Evolutionary conservation across 148 eudicot genomes (phyloP), one percentile per base, ranked within the genome.

Genomic region (Silene latifolia): DNA sequence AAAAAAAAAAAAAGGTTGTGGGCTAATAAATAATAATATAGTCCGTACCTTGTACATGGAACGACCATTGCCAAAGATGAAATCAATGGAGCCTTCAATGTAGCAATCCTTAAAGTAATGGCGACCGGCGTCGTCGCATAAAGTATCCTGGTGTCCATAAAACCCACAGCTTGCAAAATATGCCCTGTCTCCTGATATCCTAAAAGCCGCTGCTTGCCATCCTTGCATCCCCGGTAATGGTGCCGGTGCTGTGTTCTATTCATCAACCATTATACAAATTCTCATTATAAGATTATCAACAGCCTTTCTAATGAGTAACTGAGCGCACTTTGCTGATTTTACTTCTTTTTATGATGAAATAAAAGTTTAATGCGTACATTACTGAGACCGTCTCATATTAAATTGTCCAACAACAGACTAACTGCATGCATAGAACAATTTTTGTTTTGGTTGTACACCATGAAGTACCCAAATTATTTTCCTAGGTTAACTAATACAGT

Each of bases 101-200:
- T 92, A 95, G 77, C 99, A 95, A 14, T 90, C 91, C 82, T 92
- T 95, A 84, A 92, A 95, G 86, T 90, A 95, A 80, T 95, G 99
- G 2, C 97, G 89, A 13, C 99, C 98, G 0, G 92, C 92, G 25
- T 92, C 97, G 69, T 95, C 99, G 17, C 97, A 92, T 14, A 95
- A 85, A 0, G 99, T 95, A 77, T 95, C 99, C 67, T 95, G 99
- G 11, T 94, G 96, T 2, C 99, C 98, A 21, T 89, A 95, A 76
- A 95, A 95, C 35, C 99, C 97, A 69, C 99, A 95, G 0, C 94
- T 91, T 2, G 82, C 75, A 77, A 95, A 95, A 76, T 76, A 92
- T 0, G 99, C 97, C 72, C 89, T 89, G 90, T 95, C 97, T 0
- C 99, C 99, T 0, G 99, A 90, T 78, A 95, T 92, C 68, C 99